Evolutionary conservation across 1,139 yeast genomes (phyloP), one percentile per base, ranked within the genome.

Genomic region (Suhomyces coccinellae): DNA sequence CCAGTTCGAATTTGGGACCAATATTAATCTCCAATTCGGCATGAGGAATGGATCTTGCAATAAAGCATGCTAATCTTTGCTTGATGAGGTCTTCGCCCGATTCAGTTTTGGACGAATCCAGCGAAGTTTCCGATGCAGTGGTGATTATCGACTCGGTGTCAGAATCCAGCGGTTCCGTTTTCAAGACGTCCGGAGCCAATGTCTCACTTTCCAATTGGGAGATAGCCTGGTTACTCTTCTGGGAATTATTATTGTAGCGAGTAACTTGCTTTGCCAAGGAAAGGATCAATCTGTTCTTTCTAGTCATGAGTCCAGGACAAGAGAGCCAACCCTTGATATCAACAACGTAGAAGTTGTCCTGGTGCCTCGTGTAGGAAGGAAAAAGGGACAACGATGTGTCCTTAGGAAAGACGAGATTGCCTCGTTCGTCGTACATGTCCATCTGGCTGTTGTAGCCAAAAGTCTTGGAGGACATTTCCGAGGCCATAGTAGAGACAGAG

Each of bases 301-400:
- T 70, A 27, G 81, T 78, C 73, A 83, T 77, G 9, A 75, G 71
- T 1, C 93, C 95, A 0, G 90, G 90, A 36, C 87, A 73, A 47
- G 75, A 80, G 9, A 88, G 73, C 78, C 86, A 80, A 3, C 97
- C 96, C 39, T 87, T 77, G 2, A 89, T 80, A 42, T 83, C 82
- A 1, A 90, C 83, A 40, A 75, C 72, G 58, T 67, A 82, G 8
- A 52, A 48, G 17, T 55, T 57, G 0, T 55, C 54, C 15, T 61
- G 48, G 6, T 52, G 55, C 16, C 85, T 66, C 0, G 89, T 76
- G 60, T 85, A 87, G 6, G 88, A 78, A 2, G 91, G 91, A 54
- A 83, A 86, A 7, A 58, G 77, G 8, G 70, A 62, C 40, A 74
- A 65, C 3, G 64, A 46, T 5, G 78, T 67, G 47, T 71, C 73